Conservation (phyloP, 768 basidiomycete species). For the Macrolepiota dolichaula region DNA sequence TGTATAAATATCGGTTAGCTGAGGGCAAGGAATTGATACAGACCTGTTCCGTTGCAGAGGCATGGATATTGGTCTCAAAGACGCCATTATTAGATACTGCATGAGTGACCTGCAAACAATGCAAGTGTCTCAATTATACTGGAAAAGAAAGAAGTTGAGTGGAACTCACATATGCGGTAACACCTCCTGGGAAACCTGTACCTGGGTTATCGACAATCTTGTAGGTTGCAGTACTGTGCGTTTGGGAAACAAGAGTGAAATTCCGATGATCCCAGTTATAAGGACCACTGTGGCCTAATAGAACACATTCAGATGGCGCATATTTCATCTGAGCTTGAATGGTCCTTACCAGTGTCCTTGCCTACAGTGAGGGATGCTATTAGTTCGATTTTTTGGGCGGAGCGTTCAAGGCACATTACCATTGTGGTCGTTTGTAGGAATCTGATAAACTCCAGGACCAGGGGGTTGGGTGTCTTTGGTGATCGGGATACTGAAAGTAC, state of each 20-base stretch:
- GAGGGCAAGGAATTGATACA: not conserved
- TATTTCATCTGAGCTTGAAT: not conserved
- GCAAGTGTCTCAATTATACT: not conserved
- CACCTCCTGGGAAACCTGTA: conserved; percentile 53
- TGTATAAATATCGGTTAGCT: not conserved
- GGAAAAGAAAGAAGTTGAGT: not conserved
- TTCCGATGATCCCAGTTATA: conserved; percentile 55
- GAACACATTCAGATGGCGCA: not conserved
- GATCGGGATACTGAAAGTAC: conserved; percentile 52
- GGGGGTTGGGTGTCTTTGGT: conserved; percentile 39
- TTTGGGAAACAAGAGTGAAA: conserved; percentile 46
- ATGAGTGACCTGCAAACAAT: conserved; percentile 38
- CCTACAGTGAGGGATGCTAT: conserved; percentile 9
- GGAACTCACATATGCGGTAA: conserved; percentile 35
- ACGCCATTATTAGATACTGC: conserved; percentile 40
- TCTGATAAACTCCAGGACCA: conserved; percentile 44
- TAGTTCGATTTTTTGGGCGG: not conserved
- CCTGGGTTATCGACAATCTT: conserved; percentile 48
- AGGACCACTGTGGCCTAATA: conserved; percentile 47
- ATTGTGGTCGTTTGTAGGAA: conserved; percentile 47
- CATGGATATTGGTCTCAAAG: conserved; percentile 38
- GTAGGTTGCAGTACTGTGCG: conserved; percentile 47
- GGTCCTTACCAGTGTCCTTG: conserved; percentile 16
- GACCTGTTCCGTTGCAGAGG: conserved; percentile 42
- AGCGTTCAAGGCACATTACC: conserved; percentile 24